phyloP scores from a whole-genome alignment of 2,329 filamentous ascomycete genomes.

The Fusarium sp. region DNA sequence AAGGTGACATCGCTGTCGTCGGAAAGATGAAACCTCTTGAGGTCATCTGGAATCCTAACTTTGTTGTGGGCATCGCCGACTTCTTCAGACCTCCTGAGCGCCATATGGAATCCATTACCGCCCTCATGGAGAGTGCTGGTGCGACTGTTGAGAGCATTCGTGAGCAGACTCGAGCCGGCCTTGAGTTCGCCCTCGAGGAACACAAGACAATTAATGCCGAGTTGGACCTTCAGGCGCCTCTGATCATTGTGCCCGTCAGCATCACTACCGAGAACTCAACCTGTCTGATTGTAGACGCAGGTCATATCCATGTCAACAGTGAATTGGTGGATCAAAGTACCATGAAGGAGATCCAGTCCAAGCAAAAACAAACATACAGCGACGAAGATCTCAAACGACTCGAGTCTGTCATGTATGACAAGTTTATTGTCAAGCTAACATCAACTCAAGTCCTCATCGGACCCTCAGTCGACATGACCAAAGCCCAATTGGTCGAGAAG shows the following conservation, averaged over 20 bases:
- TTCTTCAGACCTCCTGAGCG: conserved; percentile 97
- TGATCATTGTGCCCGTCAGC: conserved; percentile 96
- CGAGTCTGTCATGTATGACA: conserved; percentile 97
- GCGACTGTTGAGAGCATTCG: conserved; percentile 95
- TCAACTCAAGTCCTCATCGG: conserved; percentile 97
- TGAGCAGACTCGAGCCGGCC: conserved; percentile 93
- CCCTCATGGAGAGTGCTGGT: conserved; percentile 94
- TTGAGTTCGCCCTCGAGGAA: conserved; percentile 96
- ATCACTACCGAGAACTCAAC: conserved; percentile 85
- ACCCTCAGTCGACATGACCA: conserved; percentile 91
- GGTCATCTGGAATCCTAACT: conserved; percentile 96
- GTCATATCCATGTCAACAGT: conserved; percentile 94
- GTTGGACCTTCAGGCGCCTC: conserved; percentile 92
- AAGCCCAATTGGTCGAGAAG: conserved; percentile 80
- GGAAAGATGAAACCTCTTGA: conserved; percentile 96
- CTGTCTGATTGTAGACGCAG: conserved; percentile 95
- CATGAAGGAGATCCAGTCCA: conserved; percentile 89
- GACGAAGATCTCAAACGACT: conserved; percentile 90
- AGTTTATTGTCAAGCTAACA: conserved; percentile 91
- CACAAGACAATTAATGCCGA: conserved; percentile 99
- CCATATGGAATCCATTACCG: conserved; percentile 98
- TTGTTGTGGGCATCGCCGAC: conserved; percentile 89
- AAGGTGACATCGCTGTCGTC: conserved; percentile 90
- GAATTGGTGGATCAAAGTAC: conserved; percentile 94
- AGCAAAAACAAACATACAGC: conserved; percentile 88